Evolutionary conservation across 2,329 filamentous ascomycete genomes (phyloP).

Genomic region (Lachnellula arida): DNA sequence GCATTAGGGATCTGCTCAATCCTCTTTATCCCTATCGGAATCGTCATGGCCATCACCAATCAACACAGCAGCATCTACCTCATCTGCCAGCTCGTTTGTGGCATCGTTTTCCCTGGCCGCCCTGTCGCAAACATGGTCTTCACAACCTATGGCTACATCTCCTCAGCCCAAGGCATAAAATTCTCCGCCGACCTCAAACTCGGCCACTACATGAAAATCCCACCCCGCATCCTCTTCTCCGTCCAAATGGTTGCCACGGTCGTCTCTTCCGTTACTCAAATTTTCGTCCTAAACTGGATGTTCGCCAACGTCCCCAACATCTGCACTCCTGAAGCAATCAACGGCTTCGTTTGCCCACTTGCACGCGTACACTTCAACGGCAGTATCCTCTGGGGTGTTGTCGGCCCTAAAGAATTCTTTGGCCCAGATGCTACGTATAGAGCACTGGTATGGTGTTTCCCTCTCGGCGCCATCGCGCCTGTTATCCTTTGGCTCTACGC

Average conservation of each 20-base stretch:
- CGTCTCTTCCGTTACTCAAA: conserved; percentile 75
- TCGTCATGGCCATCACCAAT: conserved; percentile 90
- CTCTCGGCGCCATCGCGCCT: conserved; percentile 69
- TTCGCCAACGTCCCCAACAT: conserved; percentile 70
- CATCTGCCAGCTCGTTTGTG: conserved; percentile 81
- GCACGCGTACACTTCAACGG: conserved; percentile 88
- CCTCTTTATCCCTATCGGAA: conserved; percentile 86
- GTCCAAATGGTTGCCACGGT: conserved; percentile 73
- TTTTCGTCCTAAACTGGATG: conserved; percentile 87
- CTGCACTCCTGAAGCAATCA: conserved; percentile 75
- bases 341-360: conserved; percentile 83
- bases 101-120: conserved; percentile 74
- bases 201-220: conserved; percentile 85
- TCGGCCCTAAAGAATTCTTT: conserved; percentile 79
- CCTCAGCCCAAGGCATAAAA: conserved; percentile 82
- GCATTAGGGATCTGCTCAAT: conserved; percentile 72
- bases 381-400: conserved; percentile 83
- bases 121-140: conserved; percentile 93
- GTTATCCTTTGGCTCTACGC: conserved; percentile 70
- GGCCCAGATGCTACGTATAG: conserved; percentile 70
- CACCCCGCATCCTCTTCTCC: conserved; percentile 71
- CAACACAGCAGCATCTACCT: conserved; percentile 84
- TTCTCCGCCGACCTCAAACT: conserved; percentile 85
- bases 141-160: conserved; percentile 87
- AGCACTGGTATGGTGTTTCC: conserved; percentile 75